Percentiles rank a stretch among this genome's conserved stretches.
phyloP scores from a whole-genome alignment of 768 basidiomycete species.

The Mycena sanguinolenta region DNA sequence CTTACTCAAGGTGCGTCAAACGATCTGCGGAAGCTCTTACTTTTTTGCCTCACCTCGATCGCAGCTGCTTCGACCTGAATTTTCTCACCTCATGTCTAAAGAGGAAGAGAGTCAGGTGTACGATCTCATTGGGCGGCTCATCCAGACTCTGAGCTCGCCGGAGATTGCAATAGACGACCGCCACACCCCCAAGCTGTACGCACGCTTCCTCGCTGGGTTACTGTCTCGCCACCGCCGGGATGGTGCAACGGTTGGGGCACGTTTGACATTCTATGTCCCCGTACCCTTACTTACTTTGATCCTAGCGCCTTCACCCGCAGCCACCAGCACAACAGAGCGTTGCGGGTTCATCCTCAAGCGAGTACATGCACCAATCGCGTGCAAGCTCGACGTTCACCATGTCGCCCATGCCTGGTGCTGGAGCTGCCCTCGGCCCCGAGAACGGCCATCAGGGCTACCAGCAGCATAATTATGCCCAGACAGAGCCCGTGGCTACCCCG shows the following conservation, averaged over 20 bases:
- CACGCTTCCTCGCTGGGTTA: constrained; percentile 82
- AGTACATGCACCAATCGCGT: constrained; percentile 36
- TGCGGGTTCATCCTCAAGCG: constrained; percentile 24
- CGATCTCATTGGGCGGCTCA: constrained; percentile 77
- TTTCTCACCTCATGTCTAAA: constrained; percentile 70
- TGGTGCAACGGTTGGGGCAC: constrained; percentile 69
- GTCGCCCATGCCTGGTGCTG: constrained; percentile 38
- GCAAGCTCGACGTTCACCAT: constrained; percentile 44
- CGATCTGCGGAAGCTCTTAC: no score
- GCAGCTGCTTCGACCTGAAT: constrained; percentile 81
- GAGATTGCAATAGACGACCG: constrained; percentile 86
- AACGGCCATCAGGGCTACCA: constrained; percentile 36
- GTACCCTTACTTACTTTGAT: background rate
- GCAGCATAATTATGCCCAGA: constrained; percentile 32
- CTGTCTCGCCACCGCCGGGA: constrained; percentile 79
- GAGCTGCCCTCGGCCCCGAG: constrained; percentile 18
- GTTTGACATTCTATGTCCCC: background rate
- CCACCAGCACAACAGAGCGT: constrained; percentile 58
- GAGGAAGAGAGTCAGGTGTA: constrained; percentile 80
- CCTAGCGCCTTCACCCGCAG: constrained; percentile 57
- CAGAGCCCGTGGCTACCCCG: constrained; percentile 49
- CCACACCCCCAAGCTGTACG: constrained; percentile 85
- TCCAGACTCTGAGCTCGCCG: constrained; percentile 77
- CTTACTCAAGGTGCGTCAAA: constrained; percentile 73
- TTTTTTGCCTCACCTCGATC: constrained; percentile 4